Base-by-base conservation (phyloP, 2,329 filamentous ascomycete genomes). In the Colletotrichum filicis region DNA sequence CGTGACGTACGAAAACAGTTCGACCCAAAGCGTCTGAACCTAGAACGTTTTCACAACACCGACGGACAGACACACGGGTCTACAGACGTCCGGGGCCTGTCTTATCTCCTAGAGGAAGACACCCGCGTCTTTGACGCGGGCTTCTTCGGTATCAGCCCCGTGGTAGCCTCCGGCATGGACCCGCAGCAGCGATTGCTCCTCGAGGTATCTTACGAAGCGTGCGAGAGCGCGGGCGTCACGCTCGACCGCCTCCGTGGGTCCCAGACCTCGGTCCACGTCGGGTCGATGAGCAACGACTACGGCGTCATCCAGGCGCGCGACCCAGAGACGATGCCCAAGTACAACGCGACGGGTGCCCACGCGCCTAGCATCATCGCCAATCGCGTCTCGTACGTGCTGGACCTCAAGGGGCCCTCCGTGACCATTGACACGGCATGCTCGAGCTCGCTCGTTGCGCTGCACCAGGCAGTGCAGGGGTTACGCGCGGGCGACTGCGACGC, bases 361-460 rank as follows among this genome's bases (percentile, higher is more conserved):
- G 78, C 75, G 30, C 74, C 80, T 11, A 81, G 81, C 6, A 83
- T 86, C 35, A 61, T 85, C 5, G 79, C 84, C 0, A 87, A 87
- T 75, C 80, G 86, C 35, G 75, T 87, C 6, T 86, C 84, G 4
- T 86, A 87, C 76, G 84, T 83, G 63, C 87, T 85, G 74, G 81
- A 88, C 76, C 82, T 87, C 66, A 75, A 76, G 5, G 86, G 87
- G 0, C 83, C 86, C 0, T 85, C 83, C 53, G 80, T 87, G 77
- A 86, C 86, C 2, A 79, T 89, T 4, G 86, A 89, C 71, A 88
- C 87, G 0, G 87, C 85, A 1, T 89, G 87, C 74, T 86, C 84
- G 24, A 82, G 82, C 2, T 82, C 82, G 16, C 65, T 86, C 28
- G 80, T 83, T 6, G 82, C 82, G 14, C 75, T 87, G 2, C 84